Conservation (phyloP, 106 monocot genomes). For the Dendrobium catenatum region DNA sequence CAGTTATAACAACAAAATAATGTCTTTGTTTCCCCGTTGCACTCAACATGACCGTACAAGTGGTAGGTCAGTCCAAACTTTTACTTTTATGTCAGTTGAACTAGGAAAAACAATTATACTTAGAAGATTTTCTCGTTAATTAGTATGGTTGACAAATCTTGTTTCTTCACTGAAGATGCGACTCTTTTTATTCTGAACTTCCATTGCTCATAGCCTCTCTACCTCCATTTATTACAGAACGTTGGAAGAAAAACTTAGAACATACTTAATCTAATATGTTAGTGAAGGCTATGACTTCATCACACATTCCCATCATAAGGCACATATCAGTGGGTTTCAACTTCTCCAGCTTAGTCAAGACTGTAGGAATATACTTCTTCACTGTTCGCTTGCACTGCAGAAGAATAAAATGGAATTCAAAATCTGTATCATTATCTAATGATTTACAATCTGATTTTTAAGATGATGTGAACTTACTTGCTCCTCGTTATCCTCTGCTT, state of each 20-base stretch:
- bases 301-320: constrained; percentile 23
- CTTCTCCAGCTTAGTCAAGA: constrained; percentile 17
- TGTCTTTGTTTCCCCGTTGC: not conserved
- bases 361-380: constrained; percentile 11
- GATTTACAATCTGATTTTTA: not conserved
- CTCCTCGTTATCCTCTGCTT: constrained; percentile 18
- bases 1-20: not conserved
- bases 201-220: not conserved
- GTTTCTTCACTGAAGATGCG: not conserved
- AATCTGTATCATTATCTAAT: not conserved
- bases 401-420: not conserved
- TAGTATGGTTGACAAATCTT: not conserved
- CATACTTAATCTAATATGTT: not conserved
- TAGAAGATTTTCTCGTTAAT: not conserved
- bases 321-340: constrained; percentile 19
- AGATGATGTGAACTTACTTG: constrained; percentile 6
- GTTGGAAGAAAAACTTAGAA: not conserved
- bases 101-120: not conserved
- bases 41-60: not conserved
- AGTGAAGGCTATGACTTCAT: constrained; percentile 7
- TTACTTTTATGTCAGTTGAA: not conserved
- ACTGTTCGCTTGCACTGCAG: constrained; percentile 22
- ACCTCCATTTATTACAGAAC: not conserved
- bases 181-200: constrained; percentile 1
- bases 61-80: not conserved